Conservation (phyloP, 192 early-diverging fungal genomes). For the Spinellus fusiger region DNA sequence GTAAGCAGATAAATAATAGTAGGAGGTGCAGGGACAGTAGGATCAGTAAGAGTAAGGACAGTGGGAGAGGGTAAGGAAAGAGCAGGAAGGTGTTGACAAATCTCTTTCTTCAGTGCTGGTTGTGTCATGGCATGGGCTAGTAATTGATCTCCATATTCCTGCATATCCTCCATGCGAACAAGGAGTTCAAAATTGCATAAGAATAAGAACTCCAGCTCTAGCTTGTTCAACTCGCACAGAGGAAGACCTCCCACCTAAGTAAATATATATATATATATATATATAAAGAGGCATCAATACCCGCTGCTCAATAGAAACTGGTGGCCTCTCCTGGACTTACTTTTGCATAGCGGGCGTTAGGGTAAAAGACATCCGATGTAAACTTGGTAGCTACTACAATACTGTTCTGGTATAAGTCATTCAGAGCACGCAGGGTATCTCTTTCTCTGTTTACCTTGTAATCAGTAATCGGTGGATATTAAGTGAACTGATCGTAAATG, state of each 20-base stretch:
- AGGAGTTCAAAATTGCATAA: conserved; percentile 63
- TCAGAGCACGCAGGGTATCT: not conserved
- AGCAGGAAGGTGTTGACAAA: not conserved
- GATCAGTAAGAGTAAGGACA: not conserved
- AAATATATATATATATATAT: conserved; percentile 6
- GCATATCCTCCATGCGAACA: conserved; percentile 51
- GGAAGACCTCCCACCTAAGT: conserved; percentile 70
- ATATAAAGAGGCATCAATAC: not conserved
- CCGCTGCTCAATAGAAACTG: too few relatives aligned
- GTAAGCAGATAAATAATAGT: too few relatives aligned
- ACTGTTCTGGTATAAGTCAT: conserved; percentile 10
- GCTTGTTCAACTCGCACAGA: conserved; percentile 60
- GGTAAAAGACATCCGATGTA: conserved; percentile 67
- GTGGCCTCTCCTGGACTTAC: conserved; percentile 26
- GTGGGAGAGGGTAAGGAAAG: not conserved
- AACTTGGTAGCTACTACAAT: conserved; percentile 73
- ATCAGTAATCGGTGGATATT: conserved; percentile 69
- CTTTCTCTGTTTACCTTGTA: conserved; percentile 13
- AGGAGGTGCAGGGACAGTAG: not conserved
- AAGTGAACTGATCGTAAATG: conserved; percentile 54
- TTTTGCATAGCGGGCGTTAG: conserved; percentile 67
- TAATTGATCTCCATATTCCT: conserved; percentile 57
- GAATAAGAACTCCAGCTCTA: conserved; percentile 74
- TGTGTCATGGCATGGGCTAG: conserved; percentile 23
- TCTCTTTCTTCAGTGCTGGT: not conserved